Percentiles rank a stretch among this genome's conserved stretches.
Evolutionary conservation across 2,329 filamentous ascomycete genomes (phyloP).

Genomic region (Botrytis deweyae): DNA sequence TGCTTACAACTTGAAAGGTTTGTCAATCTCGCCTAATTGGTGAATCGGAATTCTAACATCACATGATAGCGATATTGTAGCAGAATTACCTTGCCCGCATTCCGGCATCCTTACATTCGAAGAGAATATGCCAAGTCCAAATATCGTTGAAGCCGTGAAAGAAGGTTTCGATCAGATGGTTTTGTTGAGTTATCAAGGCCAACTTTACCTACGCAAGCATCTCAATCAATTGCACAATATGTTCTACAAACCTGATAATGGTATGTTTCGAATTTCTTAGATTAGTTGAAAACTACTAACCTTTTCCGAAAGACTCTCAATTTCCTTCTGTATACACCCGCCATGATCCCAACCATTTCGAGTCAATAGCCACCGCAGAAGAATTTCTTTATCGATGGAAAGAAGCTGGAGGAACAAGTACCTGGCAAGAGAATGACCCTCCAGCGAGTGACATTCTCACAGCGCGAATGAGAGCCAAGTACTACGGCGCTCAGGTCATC

Average conservation of each 20-base stretch:
- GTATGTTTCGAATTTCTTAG: constrained; percentile 35
- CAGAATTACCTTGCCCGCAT: constrained; percentile 69
- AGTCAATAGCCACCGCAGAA: constrained; percentile 49
- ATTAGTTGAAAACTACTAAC: constrained; percentile 49
- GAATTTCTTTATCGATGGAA: constrained; percentile 23
- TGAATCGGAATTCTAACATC: constrained; percentile 23
- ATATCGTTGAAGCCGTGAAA: constrained; percentile 47
- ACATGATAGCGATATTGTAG: constrained; percentile 73
- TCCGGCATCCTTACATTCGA: constrained; percentile 62
- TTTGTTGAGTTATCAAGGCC: constrained; percentile 59
- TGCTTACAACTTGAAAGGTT: constrained; percentile 89
- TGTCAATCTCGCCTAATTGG: constrained; percentile 23
- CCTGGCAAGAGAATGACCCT: constrained; percentile 59
- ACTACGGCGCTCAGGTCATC: constrained; percentile 88
- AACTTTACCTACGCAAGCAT: constrained; percentile 63
- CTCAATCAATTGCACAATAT: constrained; percentile 60
- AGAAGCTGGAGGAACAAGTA: constrained; percentile 33
- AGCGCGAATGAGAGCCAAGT: constrained; percentile 86
- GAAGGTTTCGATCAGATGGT: constrained; percentile 50
- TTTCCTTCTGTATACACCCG: constrained; percentile 26
- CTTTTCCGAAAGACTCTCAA: constrained; percentile 33
- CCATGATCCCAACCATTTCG: constrained; percentile 41
- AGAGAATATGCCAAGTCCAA: constrained; percentile 66
- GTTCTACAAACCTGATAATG: constrained; percentile 38
- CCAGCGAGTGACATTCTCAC: constrained; percentile 75